phyloP scores from a whole-genome alignment of 768 basidiomycete species.

The Suillus occidentalis region DNA sequence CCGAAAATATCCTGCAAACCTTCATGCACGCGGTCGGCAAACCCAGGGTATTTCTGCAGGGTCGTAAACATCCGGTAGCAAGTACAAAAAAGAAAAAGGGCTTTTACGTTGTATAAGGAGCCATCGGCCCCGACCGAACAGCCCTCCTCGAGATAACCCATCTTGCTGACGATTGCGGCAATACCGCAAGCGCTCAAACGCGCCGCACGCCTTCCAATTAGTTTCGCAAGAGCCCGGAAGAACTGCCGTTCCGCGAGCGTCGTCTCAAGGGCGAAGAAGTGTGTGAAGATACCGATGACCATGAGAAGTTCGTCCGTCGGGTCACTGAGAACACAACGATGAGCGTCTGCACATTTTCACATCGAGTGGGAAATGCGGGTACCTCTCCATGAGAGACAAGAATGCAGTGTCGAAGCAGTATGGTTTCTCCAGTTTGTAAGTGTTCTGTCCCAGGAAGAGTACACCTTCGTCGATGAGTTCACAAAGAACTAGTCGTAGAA shows the following conservation, averaged over 20 bases:
- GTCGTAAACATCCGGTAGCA: background rate
- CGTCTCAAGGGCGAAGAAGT: slow-evolving; percentile 96
- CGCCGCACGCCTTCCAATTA: slow-evolving; percentile 88
- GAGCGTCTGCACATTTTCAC: background rate
- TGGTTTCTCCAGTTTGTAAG: slow-evolving; percentile 94
- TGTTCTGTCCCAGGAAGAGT: slow-evolving; percentile 96
- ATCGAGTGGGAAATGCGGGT: slow-evolving; percentile 6
- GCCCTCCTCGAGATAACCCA: slow-evolving; percentile 89
- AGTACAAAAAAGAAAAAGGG: slow-evolving; percentile 11
- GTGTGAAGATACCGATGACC: slow-evolving; percentile 94
- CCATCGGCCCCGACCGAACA: slow-evolving; percentile 92
- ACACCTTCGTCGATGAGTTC: slow-evolving; percentile 97
- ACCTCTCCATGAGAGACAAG: slow-evolving; percentile 96
- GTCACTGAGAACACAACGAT: slow-evolving; percentile 53
- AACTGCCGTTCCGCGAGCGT: slow-evolving; percentile 96
- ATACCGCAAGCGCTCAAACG: slow-evolving; percentile 93
- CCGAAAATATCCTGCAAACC: slow-evolving; percentile 95
- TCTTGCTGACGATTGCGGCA: slow-evolving; percentile 93
- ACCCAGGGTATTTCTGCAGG: slow-evolving; percentile 94
- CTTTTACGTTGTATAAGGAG: slow-evolving; percentile 85
- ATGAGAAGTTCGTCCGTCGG: slow-evolving; percentile 95
- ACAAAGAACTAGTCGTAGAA: slow-evolving; percentile 89
- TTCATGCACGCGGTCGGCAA: slow-evolving; percentile 89
- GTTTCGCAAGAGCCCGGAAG: slow-evolving; percentile 89
- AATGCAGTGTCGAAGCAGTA: slow-evolving; percentile 96